Evolutionary conservation across 768 basidiomycete genomes (phyloP), one percentile per base, ranked within the genome.

Genomic region (Trametes cinnabarina): DNA sequence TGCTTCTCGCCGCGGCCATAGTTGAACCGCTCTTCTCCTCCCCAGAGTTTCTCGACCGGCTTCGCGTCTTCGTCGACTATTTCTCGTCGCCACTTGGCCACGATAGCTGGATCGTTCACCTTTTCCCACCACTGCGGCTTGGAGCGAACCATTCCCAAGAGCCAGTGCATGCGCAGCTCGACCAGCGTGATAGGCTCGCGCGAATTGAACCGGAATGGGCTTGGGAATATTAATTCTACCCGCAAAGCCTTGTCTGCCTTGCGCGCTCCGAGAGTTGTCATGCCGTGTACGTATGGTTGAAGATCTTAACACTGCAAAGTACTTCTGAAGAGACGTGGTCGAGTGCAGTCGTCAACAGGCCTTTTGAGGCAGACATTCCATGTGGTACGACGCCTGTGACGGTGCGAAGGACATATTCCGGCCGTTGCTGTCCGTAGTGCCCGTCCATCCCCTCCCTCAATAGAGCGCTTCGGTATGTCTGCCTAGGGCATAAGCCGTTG

Each of bases 51-150:
- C 32, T 50, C 28, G 23, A 49, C 47, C 12, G 42, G n/a, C 19
- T 42, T 39, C n/a, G 22, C 4, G n/a, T 57, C 37, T 14, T 57
- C 47, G 17, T 43, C 55, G 26, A 35, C 28, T n/a, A 57, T 49
- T 39, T 57, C 55, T 7, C 32, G n/a, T 8, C 39, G n/a, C 55
- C 55, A 57, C 25, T 43, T 57, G 9, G 3, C 28, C 17, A 23
- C 25, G 23, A 57, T 28, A 1, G 7, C 28, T 5, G 39, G 32
- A 19, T 50, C 55, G 17, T 30, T 26, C 12, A 50, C 47, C 40
- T 57, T 57, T 11, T 41, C 26, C 30, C 48, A 42, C 55, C 55
- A 50, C 9, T 26, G 15, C 20, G 39, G n/a, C 40, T 57, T 57
- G 2, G 48, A 26, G 7, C 47, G 37, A 19, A 57, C 50, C 28